These are phyloP conservation scores for Amphichorda felina DNA, from an alignment of 2,329 filamentous ascomycete species.

Conservation along the genomic window DNA sequence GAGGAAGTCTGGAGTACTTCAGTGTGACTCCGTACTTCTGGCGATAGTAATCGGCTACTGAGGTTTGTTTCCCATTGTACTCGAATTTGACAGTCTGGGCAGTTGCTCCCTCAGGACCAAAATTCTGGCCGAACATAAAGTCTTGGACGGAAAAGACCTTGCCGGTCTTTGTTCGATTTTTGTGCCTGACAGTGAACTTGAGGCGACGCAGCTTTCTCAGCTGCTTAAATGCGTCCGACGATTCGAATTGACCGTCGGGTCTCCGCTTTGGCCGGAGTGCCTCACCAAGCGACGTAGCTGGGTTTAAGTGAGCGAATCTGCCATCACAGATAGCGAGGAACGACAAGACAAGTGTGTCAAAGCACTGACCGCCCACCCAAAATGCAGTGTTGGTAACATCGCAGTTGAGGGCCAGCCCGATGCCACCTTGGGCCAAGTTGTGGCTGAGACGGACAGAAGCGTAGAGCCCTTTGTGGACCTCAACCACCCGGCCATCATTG, in stretches of 20 bases:
- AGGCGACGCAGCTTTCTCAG: constrained; percentile 43
- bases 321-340: constrained; percentile 16
- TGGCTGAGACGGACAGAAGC: constrained; percentile 70
- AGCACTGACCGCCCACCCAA: constrained; percentile 41
- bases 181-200: constrained; percentile 42
- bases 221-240: constrained; percentile 40
- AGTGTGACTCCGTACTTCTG: constrained; percentile 41
- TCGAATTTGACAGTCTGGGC: constrained; percentile 45
- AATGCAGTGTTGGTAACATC: constrained; percentile 90
- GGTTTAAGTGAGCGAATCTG: constrained; percentile 13
- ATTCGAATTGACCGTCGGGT: constrained; percentile 12
- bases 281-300: constrained; percentile 11
- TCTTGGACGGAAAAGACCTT: constrained; percentile 40
- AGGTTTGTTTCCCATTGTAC: constrained; percentile 29
- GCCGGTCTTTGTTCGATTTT: constrained; percentile 26
- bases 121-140: constrained; percentile 34
- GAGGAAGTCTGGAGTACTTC: constrained; percentile 33
- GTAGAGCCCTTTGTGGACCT: constrained; percentile 83
- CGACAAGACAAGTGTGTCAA: too few species aligned
- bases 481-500: constrained; percentile 37
- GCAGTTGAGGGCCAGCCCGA: constrained; percentile 69
- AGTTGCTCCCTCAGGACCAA: constrained; percentile 31
- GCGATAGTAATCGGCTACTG: constrained; percentile 42
- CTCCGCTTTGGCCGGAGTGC: constrained; percentile 21
- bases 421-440: constrained; percentile 30